Evolutionary conservation across 805 yeast species (phyloP), one percentile per base, ranked within the genome.

Genomic region (Candida schatavii): DNA sequence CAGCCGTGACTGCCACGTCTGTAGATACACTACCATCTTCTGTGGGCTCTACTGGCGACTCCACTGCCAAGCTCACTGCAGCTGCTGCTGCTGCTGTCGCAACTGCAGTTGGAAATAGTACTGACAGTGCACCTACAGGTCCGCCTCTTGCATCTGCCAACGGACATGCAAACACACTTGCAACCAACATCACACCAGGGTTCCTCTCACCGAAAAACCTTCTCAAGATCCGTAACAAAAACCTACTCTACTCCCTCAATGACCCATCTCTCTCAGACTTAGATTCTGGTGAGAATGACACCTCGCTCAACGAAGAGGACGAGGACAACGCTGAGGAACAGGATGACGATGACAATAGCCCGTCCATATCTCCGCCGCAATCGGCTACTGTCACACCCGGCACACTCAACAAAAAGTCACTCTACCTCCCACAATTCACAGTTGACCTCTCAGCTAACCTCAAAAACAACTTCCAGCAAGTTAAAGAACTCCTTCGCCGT

Each of bases 371-470:
- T 19, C 13, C 13, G 28, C 5, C 18, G 20, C 3, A 35, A 44
- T 4, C 36, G 41, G 13, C 22, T 33, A 5, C 38, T 45, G 3
- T 29, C 22, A 19, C 19, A 37, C 18, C 20, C 35, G 4, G 18
- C 27, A 15, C 29, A 17, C 31, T 37, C 46, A 17, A 42, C 41
- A 21, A 39, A 39, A 15, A 41, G 41, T 15, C 82, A 0, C 57
- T 77, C 10, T 77, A 74, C 49, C 57, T 77, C 20, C 80, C 81
- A 1, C 66, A 68, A 39, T 60, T 62, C 39, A 57, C 58, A 35
- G 62, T 77, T 13, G 62, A 64, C 40, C 60, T 75, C 31, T 60
- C 70, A 4, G 60, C 56, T n/a, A 59, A 63, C 43, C 48, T 62
- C 35, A 48, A 50, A n/a, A 59, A 61, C 29, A 62, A 64, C 41